phyloP scores from a whole-genome alignment of 306 rosid species.

The Glycine soja region DNA sequence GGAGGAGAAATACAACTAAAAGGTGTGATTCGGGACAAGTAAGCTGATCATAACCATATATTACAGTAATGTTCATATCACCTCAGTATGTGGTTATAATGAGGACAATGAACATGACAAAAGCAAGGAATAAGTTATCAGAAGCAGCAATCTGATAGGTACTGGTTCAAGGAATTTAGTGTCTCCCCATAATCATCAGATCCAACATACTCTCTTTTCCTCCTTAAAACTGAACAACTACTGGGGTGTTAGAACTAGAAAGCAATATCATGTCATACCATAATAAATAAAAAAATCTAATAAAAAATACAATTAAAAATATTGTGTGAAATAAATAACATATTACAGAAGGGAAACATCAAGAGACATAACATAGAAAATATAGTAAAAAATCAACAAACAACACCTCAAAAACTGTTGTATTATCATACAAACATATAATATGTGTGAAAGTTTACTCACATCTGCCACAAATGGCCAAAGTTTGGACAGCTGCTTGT shows the following conservation, averaged over 20 bases:
- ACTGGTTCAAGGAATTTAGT: background rate
- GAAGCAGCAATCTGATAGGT: too few species aligned
- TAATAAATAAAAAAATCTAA: background rate
- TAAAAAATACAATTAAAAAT: constrained; percentile 15
- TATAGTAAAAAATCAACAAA: constrained; percentile 19
- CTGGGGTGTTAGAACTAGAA: constrained; percentile 19
- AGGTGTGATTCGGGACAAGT: background rate
- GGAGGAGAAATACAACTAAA: background rate
- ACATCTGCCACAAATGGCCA: constrained; percentile 98
- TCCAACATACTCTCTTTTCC: constrained; percentile 26
- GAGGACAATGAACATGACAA: too few species aligned
- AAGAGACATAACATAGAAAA: constrained; percentile 38
- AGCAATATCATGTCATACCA: constrained; percentile 9
- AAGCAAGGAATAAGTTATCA: too few species aligned
- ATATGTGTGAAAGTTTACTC: constrained; percentile 47
- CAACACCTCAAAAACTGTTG: constrained; percentile 33
- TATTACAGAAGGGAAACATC: constrained; percentile 30
- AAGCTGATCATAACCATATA: background rate
- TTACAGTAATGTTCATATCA: too few species aligned
- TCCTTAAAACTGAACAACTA: constrained; percentile 39
- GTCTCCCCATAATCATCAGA: constrained; percentile 14
- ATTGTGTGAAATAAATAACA: constrained; percentile 25
- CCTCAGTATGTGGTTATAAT: too few species aligned
- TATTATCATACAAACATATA: constrained; percentile 36
- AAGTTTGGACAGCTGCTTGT: constrained; percentile 82